Conservation (phyloP, 2,329 filamentous ascomycete genomes). For the Aspergillus intermedius region DNA sequence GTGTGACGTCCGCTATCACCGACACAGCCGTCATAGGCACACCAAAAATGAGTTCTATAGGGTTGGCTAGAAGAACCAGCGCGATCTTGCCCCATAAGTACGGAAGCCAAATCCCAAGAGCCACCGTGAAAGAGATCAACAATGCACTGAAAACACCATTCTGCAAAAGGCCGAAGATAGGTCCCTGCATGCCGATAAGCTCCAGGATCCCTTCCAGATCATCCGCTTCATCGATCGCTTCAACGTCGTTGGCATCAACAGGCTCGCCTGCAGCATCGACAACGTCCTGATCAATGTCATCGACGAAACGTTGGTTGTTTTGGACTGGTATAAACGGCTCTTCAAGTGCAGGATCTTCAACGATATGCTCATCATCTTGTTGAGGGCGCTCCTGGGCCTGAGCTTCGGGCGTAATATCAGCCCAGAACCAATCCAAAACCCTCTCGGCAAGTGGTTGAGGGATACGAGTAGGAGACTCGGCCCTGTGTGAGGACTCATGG, state of each 20-base stretch:
- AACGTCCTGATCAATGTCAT: constrained; percentile 14
- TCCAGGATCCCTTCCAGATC: constrained; percentile 96
- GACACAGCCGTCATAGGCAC: constrained; percentile 68
- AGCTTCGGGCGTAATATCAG: constrained; percentile 27
- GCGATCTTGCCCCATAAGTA: constrained; percentile 87
- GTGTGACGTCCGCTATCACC: constrained; percentile 66
- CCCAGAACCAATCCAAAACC: constrained; percentile 42
- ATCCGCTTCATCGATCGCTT: constrained; percentile 65
- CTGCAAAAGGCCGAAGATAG: constrained; percentile 80
- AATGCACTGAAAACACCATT: constrained; percentile 93
- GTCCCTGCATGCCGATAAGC: constrained; percentile 91
- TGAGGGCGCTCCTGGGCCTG: constrained; percentile 35
- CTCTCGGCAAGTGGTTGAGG: constrained; percentile 19
- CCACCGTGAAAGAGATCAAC: constrained; percentile 78
- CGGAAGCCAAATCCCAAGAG: constrained; percentile 78
- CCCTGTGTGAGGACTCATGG: neutral
- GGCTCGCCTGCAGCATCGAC: constrained; percentile 43
- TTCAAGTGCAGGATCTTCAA: constrained; percentile 55
- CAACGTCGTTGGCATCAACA: constrained; percentile 60
- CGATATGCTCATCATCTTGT: constrained; percentile 54
- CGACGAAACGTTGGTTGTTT: constrained; percentile 36
- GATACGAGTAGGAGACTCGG: constrained; percentile 9
- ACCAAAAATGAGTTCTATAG: constrained; percentile 58
- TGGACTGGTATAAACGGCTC: constrained; percentile 54
- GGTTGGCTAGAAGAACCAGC: constrained; percentile 72